These are phyloP conservation scores for Aristolochia californica DNA, from an alignment of 164 flowering plant species.

Conservation along the genomic window DNA sequence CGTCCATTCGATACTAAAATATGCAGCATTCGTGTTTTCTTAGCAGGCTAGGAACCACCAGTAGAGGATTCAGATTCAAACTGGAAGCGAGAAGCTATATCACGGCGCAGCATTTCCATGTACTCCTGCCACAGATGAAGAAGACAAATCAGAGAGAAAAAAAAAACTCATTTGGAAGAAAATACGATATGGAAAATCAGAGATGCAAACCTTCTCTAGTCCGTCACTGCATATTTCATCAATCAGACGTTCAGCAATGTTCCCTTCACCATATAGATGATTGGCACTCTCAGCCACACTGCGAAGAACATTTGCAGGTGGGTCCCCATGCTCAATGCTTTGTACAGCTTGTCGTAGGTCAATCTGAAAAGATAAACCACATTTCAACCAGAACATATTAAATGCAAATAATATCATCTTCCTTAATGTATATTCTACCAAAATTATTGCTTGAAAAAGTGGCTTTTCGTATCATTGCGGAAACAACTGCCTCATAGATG, in stretches of 20 bases:
- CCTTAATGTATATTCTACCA: too few species aligned
- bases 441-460: too few species aligned
- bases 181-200: background rate
- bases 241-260: slow-evolving; percentile 22
- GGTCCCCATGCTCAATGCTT: slow-evolving; percentile 30
- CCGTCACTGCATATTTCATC: slow-evolving; percentile 42
- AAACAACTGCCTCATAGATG: too few species aligned
- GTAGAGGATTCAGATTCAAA: slow-evolving; percentile 13
- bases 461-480: too few species aligned
- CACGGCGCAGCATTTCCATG: slow-evolving; percentile 38
- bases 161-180: background rate
- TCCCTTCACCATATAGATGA: slow-evolving; percentile 16
- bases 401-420: too few species aligned
- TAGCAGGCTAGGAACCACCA: slow-evolving; percentile 9
- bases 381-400: background rate
- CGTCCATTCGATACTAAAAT: too few species aligned
- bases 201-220: slow-evolving; percentile 45
- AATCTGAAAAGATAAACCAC: slow-evolving; percentile 21
- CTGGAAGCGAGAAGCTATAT: slow-evolving; percentile 28
- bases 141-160: too few species aligned
- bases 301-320: slow-evolving; percentile 52
- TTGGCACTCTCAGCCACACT: slow-evolving; percentile 43
- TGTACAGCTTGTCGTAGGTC: slow-evolving; percentile 32
- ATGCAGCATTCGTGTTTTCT: too few species aligned
- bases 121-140: slow-evolving; percentile 45